Percentiles rank a stretch among this genome's conserved stretches.
These are phyloP conservation scores for Dactylonectria estremocensis DNA, from an alignment of 2,329 filamentous ascomycete species.

Conservation along the genomic window DNA sequence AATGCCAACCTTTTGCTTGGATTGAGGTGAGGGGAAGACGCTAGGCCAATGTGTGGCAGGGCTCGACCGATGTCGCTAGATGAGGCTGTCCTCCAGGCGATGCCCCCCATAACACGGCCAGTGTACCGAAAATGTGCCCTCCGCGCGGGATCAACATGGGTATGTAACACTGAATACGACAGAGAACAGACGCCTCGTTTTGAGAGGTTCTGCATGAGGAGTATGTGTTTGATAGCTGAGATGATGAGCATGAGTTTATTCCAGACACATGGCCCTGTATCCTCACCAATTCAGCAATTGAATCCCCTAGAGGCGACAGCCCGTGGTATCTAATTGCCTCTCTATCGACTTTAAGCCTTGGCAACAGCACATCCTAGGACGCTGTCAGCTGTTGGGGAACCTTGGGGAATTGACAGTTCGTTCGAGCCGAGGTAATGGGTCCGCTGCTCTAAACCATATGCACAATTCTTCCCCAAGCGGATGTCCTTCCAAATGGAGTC, in stretches of 20 bases:
- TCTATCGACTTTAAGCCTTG: neutral
- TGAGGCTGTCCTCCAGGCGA: too few species aligned
- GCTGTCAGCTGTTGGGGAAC: neutral
- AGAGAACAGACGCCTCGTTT: neutral
- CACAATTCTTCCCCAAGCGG: neutral
- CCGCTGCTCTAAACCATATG: neutral
- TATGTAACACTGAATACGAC: neutral
- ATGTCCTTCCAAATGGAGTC: neutral
- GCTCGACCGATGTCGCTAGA: conserved; percentile 15
- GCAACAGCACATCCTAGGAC: neutral
- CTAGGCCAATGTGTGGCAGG: conserved; percentile 6
- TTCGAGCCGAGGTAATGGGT: conserved; percentile 24
- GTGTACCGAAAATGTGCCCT: neutral
- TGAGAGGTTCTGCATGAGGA: too few species aligned
- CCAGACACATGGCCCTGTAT: neutral
- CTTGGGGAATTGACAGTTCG: neutral
- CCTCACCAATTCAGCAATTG: neutral
- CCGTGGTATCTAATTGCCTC: neutral
- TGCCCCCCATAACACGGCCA: neutral
- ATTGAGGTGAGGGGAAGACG: conserved; percentile 15
- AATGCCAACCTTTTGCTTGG: conserved; percentile 8
- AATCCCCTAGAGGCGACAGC: neutral
- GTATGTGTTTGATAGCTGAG: neutral
- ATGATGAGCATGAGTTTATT: neutral
- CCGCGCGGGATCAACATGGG: neutral